phyloP scores from a whole-genome alignment of 1,284 basidiomycete genomes.

The Cryptococcus sp. region DNA sequence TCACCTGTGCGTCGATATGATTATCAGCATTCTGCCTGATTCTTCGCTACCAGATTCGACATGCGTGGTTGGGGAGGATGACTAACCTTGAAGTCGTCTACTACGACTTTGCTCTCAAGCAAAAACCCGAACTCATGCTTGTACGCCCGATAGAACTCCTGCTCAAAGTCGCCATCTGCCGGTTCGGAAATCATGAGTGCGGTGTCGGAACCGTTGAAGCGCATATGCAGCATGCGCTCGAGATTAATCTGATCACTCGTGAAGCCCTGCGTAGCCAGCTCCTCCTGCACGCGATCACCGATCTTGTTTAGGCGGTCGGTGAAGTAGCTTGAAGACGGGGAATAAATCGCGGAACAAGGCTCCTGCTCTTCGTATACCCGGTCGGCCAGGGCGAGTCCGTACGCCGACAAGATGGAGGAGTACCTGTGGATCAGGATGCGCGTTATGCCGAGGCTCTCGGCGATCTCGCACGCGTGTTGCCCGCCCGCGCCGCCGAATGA shows the following conservation, averaged over 20 bases:
- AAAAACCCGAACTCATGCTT: constrained; percentile 89
- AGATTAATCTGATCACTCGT: constrained; percentile 66
- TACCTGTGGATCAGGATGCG: constrained; percentile 83
- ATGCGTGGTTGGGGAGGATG: neutral
- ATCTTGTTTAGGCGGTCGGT: constrained; percentile 67
- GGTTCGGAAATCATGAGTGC: constrained; percentile 75
- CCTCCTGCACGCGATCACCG: constrained; percentile 63
- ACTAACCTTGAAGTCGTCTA: constrained; percentile 86
- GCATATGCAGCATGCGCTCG: constrained; percentile 87
- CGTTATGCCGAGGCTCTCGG: constrained; percentile 68
- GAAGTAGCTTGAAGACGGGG: constrained; percentile 56
- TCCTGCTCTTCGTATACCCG: constrained; percentile 85
- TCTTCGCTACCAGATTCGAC: neutral
- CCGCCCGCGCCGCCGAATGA: constrained; percentile 91
- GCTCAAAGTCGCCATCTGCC: constrained; percentile 72
- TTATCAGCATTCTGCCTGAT: neutral
- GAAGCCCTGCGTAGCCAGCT: constrained; percentile 79
- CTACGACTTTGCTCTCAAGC: constrained; percentile 75
- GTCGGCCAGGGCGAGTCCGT: constrained; percentile 85
- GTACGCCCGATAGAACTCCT: constrained; percentile 74
- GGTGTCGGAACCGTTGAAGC: constrained; percentile 80
- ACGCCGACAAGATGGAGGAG: constrained; percentile 84
- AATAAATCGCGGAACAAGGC: constrained; percentile 68
- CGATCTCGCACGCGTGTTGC: constrained; percentile 88
- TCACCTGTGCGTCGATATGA: constrained; percentile 16